Percentiles rank a stretch among this genome's conserved stretches.
Conservation (phyloP, 163 green algal species). For the Chlamydomonas reinhardtii region DNA sequence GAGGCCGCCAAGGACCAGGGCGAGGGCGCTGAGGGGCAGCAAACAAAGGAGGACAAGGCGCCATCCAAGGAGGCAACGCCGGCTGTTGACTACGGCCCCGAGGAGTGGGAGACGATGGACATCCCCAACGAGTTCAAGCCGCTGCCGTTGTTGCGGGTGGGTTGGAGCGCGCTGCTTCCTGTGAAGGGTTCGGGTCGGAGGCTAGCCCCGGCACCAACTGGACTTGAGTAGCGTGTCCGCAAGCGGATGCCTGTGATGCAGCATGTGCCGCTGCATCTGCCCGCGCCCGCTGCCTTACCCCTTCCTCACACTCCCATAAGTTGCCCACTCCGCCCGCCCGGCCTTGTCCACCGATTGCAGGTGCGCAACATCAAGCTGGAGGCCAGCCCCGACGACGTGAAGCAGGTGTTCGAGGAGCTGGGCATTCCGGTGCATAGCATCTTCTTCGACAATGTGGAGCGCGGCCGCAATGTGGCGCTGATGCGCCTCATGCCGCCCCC, state of each 20-base stretch:
- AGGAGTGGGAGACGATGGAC: constrained; percentile 59
- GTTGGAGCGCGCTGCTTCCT: neutral
- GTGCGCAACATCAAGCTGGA: constrained; percentile 53
- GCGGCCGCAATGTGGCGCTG: constrained; percentile 51
- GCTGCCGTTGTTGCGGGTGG: constrained; percentile 50
- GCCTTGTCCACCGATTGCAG: constrained; percentile 14
- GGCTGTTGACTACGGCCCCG: constrained; percentile 33
- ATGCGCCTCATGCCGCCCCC: constrained; percentile 66
- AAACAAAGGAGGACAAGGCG: neutral
- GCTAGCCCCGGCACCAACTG: too few relatives aligned
- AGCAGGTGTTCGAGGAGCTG: constrained; percentile 40
- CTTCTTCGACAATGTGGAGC: constrained; percentile 39
- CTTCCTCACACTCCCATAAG: too few relatives aligned
- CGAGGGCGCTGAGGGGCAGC: neutral
- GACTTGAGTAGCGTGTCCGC: too few relatives aligned
- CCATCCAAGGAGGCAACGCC: neutral
- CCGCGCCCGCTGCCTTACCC: too few relatives aligned
- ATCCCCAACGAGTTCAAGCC: constrained; percentile 48
- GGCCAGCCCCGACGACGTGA: constrained; percentile 48
- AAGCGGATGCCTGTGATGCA: too few relatives aligned
- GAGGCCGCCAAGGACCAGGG: neutral
- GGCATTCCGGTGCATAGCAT: constrained; percentile 41
- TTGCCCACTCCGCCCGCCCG: too few relatives aligned
- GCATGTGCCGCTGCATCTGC: too few relatives aligned
- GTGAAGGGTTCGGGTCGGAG: too few relatives aligned